Base-by-base conservation (phyloP, 2,329 filamentous ascomycete genomes). In the Apiospora koreana region DNA sequence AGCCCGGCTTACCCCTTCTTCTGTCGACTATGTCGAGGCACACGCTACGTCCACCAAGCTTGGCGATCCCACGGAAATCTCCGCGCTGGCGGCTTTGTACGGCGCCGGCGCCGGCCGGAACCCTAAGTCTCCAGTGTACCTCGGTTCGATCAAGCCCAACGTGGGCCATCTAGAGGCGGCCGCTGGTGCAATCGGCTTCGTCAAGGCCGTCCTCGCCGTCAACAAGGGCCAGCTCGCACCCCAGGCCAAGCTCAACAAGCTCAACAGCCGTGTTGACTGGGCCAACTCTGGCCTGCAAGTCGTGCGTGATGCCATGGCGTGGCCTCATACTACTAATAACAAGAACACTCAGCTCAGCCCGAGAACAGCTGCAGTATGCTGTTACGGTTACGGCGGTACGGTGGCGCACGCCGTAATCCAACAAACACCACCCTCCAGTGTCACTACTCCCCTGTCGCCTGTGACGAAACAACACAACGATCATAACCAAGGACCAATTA, bases 11-110 rank as follows among this genome's bases (percentile, higher is more conserved):
- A 72, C 78, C 25, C 73, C 72, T 0, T n/a, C 45, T 14, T 67
- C 75, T 6, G 75, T 78, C 16, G 72, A 68, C 1, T 81, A 78
- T 65, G 73, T 82, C 28, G 81, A 83, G 69, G 76, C 76, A 10
- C 81, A 83, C 64, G 81, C 80, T 4, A 82, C 81, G 0, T 79
- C 79, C 1, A 83, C 81, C 8, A 69, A 70, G 7, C 75, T 77
- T 8, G 82, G 81, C 4, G 81, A 83, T 68, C 78, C 80, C 1
- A 74, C 72, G 5, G 80, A 82, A 71, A 77, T 78, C 23, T 69
- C 65, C 16, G 80, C 77, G 14, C 76, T 82, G 43, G 68, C 73
- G n/a, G 73, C 70, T 10, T 69, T 72, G 5, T 74, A 71, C 28
- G 71, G 68, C 16, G 65, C 69, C 7, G 42, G 31, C 21, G 41